Evolutionary conservation across 2,329 filamentous ascomycete species (phyloP), one percentile per base, ranked within the genome.

Genomic region (Acarospora socialis): DNA sequence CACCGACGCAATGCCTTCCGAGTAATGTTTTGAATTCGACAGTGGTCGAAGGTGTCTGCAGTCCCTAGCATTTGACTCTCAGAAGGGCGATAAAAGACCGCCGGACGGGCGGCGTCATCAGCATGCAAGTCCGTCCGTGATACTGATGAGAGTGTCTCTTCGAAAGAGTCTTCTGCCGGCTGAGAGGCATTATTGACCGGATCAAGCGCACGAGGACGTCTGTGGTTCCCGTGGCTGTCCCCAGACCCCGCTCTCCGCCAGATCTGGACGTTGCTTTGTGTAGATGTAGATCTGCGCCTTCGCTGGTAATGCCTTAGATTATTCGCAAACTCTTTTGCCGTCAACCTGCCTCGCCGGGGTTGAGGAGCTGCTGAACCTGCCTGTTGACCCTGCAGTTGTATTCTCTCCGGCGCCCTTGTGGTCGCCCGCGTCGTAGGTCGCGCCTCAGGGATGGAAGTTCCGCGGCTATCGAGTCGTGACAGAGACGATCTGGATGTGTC

Each of bases 61-160:
- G 69, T 64, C 18, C 59, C 56, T 29, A 63, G 47, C 42, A 69
- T 48, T 37, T 65, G 61, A 5, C 63, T 65, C 27, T 66, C 54
- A 9, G 64, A 63, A 6, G 61, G 65, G 26, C 55, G 55, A 37
- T 63, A 65, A 9, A 61, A 48, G 40, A 63, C 52, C 33, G 58
- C 53, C n/a, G n/a, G n/a, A n/a, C n/a, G n/a, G n/a, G n/a, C n/a
- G n/a, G n/a, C n/a, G n/a, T n/a, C n/a, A n/a, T n/a, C n/a, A n/a
- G n/a, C n/a, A n/a, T n/a, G n/a, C n/a, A n/a, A n/a, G n/a, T n/a
- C n/a, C n/a, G n/a, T n/a, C n/a, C n/a, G n/a, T n/a, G n/a, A n/a
- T n/a, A n/a, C n/a, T n/a, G n/a, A n/a, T n/a, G n/a, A n/a, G n/a
- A n/a, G n/a, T n/a, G n/a, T n/a, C n/a, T n/a, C n/a, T n/a, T n/a